These are phyloP conservation scores for Selenicereus undatus DNA, from an alignment of 148 eudicot genomes.

Conservation along the genomic window DNA sequence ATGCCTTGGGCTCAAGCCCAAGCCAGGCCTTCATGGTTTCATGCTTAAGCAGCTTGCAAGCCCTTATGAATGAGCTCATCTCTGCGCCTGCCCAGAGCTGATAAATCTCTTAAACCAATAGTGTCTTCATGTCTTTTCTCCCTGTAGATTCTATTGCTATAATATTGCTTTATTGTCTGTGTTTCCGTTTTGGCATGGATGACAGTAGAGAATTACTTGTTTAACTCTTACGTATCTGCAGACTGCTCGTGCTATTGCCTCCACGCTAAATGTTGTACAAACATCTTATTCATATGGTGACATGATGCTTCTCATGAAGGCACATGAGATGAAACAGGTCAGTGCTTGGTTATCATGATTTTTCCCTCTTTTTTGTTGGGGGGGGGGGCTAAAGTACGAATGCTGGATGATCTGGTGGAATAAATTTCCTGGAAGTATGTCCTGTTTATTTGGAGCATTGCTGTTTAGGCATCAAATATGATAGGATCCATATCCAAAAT, in stretches of 20 bases:
- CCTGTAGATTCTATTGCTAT: background rate
- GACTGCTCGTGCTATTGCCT: constrained; percentile 64
- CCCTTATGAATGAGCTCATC: background rate
- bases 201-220: background rate
- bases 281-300: constrained; percentile 80
- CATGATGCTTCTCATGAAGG: constrained; percentile 62
- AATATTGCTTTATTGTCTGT: background rate
- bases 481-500: background rate
- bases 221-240: constrained; percentile 29
- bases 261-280: constrained; percentile 63
- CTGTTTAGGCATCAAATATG: background rate
- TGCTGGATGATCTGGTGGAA: background rate
- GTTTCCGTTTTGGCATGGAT: background rate
- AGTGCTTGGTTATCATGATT: background rate
- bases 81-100: background rate
- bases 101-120: background rate
- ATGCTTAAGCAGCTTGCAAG: background rate
- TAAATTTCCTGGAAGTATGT: background rate
- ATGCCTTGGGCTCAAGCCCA: background rate
- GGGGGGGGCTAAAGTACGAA: background rate
- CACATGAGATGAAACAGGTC: constrained; percentile 69
- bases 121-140: background rate
- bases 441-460: background rate
- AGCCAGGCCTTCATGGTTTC: background rate
- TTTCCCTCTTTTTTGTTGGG: background rate